A percentile compares a stretch with the other conserved stretches of the same genome.
phyloP scores from a whole-genome alignment of 768 basidiomycete species.

The Suillus weaverae region DNA sequence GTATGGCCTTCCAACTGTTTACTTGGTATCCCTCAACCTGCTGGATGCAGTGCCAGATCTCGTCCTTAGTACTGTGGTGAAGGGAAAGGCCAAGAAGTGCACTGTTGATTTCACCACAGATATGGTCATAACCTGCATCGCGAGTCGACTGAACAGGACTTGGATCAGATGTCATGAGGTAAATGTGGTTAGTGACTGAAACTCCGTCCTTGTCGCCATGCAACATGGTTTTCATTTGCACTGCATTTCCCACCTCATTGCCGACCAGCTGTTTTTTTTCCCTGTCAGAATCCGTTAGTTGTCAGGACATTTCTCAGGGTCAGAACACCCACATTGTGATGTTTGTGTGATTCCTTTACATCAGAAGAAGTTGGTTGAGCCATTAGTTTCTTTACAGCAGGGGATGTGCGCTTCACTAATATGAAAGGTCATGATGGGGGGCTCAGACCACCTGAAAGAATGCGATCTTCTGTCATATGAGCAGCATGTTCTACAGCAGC shows the following conservation, averaged over 20 bases:
- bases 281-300: background rate
- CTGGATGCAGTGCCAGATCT: background rate
- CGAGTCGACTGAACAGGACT: background rate
- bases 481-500: background rate
- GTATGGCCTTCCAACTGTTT: background rate
- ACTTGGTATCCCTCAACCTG: background rate
- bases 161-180: background rate
- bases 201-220: background rate
- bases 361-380: background rate
- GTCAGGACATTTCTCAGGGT: background rate
- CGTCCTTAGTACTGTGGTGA: background rate
- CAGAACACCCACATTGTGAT: background rate
- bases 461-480: background rate
- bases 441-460: background rate
- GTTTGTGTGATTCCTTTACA: background rate
- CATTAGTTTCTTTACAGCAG: background rate
- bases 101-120: background rate
- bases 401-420: no score
- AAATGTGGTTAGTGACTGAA: background rate
- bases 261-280: background rate
- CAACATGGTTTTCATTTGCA: background rate
- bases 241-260: background rate
- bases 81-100: background rate
- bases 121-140: background rate
- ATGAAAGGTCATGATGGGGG: background rate